Conservation (phyloP, 495 filamentous ascomycete genomes). For the Lasiosphaeria miniovina region DNA sequence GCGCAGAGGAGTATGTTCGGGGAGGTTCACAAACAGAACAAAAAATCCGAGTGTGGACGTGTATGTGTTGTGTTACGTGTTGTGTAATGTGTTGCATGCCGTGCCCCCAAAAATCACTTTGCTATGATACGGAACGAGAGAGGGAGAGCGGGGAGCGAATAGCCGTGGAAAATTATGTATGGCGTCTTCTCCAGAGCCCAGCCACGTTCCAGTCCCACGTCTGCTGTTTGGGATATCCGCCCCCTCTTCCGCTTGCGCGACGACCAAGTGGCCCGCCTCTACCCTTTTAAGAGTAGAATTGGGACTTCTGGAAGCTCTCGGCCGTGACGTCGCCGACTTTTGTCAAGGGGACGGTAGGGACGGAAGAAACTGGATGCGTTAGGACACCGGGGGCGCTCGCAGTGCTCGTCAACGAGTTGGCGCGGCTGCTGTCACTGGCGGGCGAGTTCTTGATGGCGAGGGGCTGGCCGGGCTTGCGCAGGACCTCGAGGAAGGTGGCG, state of each 20-base stretch:
- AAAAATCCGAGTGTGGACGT: too few relatives aligned
- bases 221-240: not conserved
- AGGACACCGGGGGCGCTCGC: conserved; percentile 34
- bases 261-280: not conserved
- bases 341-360: conserved; percentile 55
- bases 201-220: not conserved
- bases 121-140: too few relatives aligned
- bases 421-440: conserved; percentile 49
- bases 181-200: too few relatives aligned
- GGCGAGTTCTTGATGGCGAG: conserved; percentile 54
- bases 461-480: conserved; percentile 55
- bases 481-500: conserved; percentile 79
- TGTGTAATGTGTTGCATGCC: too few relatives aligned
- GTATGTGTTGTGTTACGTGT: too few relatives aligned
- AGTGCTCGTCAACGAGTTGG: conserved; percentile 46
- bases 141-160: not conserved
- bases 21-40: too few relatives aligned
- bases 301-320: conserved; percentile 88
- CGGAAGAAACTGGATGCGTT: conserved; percentile 45
- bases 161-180: too few relatives aligned
- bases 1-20: too few relatives aligned
- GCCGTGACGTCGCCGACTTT: conserved; percentile 67
- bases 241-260: too few relatives aligned
- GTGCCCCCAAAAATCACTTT: too few relatives aligned
- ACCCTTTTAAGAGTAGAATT: conserved; percentile 66